These are phyloP conservation scores for Mycena indigotica DNA, from an alignment of 768 basidiomycete species.

Conservation along the genomic window DNA sequence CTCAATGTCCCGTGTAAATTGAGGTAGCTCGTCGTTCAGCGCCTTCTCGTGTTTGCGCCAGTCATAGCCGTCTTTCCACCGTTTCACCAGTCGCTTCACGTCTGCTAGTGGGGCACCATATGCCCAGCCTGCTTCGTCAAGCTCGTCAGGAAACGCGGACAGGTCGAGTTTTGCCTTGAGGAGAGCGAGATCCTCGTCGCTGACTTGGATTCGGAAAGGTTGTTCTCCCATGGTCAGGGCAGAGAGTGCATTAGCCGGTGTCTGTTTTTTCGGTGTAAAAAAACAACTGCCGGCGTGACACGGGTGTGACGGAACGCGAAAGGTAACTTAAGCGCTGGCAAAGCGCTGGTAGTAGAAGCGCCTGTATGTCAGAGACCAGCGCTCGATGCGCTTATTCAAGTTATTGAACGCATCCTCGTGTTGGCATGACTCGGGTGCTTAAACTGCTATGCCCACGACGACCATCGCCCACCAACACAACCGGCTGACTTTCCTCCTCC, in stretches of 20 bases:
- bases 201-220: slow-evolving; percentile 1
- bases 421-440: background rate
- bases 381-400: too few relatives aligned
- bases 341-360: too few relatives aligned
- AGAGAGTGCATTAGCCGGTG: too few relatives aligned
- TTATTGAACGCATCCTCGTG: background rate
- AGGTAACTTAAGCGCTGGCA: too few relatives aligned
- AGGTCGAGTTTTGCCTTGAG: slow-evolving; percentile 9
- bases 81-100: slow-evolving; percentile 45
- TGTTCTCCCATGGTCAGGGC: slow-evolving; percentile 1
- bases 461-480: background rate
- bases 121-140: slow-evolving; percentile 45
- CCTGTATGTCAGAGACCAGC: background rate
- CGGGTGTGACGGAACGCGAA: background rate
- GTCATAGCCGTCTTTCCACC: slow-evolving; percentile 54
- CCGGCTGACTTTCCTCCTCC: background rate
- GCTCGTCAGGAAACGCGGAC: slow-evolving; percentile 38
- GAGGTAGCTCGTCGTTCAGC: slow-evolving; percentile 43
- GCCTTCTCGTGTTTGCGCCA: slow-evolving; percentile 30
- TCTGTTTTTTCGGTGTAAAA: too few relatives aligned
- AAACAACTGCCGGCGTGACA: too few relatives aligned
- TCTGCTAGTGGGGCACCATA: slow-evolving; percentile 57
- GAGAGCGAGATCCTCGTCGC: background rate
- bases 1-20: slow-evolving; percentile 46
- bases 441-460: background rate